Conservation (phyloP, 2,329 filamentous ascomycete genomes). For the Corinectria fuckeliana region DNA sequence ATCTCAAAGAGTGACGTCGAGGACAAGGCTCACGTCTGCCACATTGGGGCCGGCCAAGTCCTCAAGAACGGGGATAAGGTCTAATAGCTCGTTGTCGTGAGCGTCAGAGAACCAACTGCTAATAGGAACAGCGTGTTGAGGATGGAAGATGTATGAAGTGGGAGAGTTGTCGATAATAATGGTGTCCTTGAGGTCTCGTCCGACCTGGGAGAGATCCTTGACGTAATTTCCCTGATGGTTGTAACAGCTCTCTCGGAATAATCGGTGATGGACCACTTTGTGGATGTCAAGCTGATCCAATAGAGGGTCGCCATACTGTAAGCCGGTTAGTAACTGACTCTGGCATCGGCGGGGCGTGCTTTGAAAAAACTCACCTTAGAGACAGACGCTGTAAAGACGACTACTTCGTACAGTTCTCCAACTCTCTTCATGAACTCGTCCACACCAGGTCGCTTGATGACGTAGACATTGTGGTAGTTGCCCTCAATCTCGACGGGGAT, state of each 20-base stretch:
- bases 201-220: constrained; percentile 97
- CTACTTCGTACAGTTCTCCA: constrained; percentile 96
- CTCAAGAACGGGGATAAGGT: constrained; percentile 97
- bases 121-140: constrained; percentile 97
- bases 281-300: constrained; percentile 98
- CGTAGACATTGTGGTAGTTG: constrained; percentile 98
- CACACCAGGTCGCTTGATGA: constrained; percentile 98
- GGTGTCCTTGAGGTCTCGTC: constrained; percentile 92
- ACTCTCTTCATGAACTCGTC: constrained; percentile 99
- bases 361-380: constrained; percentile 73
- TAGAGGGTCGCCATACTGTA: constrained; percentile 91
- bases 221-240: constrained; percentile 99
- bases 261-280: constrained; percentile 90
- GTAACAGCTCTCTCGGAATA: constrained; percentile 98
- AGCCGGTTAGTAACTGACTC: constrained; percentile 30
- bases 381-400: constrained; percentile 97
- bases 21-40: constrained; percentile 93
- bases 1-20: constrained; percentile 82
- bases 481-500: constrained; percentile 99
- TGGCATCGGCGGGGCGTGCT: not conserved
- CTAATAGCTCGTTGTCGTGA: constrained; percentile 97
- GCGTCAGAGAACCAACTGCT: constrained; percentile 99
- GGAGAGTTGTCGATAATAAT: constrained; percentile 99
- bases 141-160: constrained; percentile 99
- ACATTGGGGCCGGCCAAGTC: constrained; percentile 90